Conservation (phyloP, 306 rosid species). For the Hippophae tibetana region DNA sequence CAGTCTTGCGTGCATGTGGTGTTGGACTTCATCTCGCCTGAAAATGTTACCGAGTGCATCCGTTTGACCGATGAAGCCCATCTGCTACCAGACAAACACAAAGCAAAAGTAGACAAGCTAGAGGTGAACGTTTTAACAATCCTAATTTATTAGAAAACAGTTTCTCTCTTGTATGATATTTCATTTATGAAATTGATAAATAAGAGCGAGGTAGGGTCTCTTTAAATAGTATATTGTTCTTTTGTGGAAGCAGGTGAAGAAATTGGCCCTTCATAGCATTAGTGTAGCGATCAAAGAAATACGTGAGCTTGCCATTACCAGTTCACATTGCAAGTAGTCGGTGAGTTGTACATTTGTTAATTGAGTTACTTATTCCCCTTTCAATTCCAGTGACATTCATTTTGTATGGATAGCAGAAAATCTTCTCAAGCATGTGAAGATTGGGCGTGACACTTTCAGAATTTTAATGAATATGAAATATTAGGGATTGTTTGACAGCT, state of each 20-base stretch:
- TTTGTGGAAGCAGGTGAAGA: constrained; percentile 61
- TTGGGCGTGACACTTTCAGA: too few relatives aligned
- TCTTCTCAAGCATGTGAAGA: too few relatives aligned
- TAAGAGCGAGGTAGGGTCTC: not conserved
- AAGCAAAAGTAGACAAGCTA: constrained; percentile 65
- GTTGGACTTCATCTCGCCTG: constrained; percentile 80
- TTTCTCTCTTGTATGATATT: too few relatives aligned
- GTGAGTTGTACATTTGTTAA: too few relatives aligned
- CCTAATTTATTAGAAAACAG: not conserved
- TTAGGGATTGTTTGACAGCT: too few relatives aligned
- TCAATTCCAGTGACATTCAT: too few relatives aligned
- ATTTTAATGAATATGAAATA: too few relatives aligned
- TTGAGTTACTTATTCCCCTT: too few relatives aligned
- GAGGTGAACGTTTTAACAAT: constrained; percentile 42
- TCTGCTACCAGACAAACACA: constrained; percentile 65
- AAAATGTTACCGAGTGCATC: constrained; percentile 62
- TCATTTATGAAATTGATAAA: constrained; percentile 1
- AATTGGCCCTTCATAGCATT: constrained; percentile 63
- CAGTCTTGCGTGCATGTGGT: constrained; percentile 92
- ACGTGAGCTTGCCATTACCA: constrained; percentile 41
- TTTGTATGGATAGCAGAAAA: too few relatives aligned
- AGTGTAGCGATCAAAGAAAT: constrained; percentile 69
- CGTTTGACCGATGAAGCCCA: constrained; percentile 63
- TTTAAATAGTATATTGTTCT: constrained; percentile 2
- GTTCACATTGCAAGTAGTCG: too few relatives aligned